These are phyloP conservation scores for Lepidopterella palustris DNA, from an alignment of 495 filamentous ascomycete species.

Conservation along the genomic window DNA sequence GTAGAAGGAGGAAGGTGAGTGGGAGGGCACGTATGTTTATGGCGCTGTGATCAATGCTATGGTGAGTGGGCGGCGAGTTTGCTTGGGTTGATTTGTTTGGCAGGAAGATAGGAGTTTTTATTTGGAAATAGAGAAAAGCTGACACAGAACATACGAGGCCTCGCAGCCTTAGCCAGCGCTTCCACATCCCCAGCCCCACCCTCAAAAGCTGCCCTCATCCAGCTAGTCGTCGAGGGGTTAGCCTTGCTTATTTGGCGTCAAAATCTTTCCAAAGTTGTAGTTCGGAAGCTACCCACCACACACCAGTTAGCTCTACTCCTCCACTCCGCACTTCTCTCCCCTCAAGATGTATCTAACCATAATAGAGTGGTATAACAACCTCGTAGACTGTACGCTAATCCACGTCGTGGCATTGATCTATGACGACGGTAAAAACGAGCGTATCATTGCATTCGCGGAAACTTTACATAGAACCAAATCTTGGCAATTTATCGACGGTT, in stretches of 20 bases:
- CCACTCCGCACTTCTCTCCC: background rate
- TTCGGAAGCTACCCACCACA: too few relatives aligned
- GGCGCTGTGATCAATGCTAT: conserved; percentile 14
- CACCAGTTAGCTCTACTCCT: too few relatives aligned
- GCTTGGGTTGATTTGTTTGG: too few relatives aligned
- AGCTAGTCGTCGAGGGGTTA: background rate
- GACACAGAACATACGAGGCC: too few relatives aligned
- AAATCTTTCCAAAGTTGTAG: too few relatives aligned
- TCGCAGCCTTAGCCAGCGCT: too few relatives aligned
- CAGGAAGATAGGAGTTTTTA: too few relatives aligned
- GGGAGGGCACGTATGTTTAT: conserved; percentile 15
- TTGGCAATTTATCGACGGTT: conserved; percentile 33
- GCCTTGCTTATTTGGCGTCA: too few relatives aligned
- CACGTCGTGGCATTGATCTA: conserved; percentile 44
- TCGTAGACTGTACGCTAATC: conserved; percentile 44
- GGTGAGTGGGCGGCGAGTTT: conserved; percentile 26
- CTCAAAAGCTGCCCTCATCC: conserved; percentile 13
- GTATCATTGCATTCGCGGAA: conserved; percentile 44
- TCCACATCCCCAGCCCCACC: conserved; percentile 12
- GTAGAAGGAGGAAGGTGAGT: conserved; percentile 14
- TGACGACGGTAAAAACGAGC: conserved; percentile 37
- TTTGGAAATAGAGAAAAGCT: too few relatives aligned
- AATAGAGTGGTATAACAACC: conserved; percentile 37
- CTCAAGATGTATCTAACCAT: background rate
- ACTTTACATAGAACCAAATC: conserved; percentile 39